Evolutionary conservation across 2,329 filamentous ascomycete genomes (phyloP).

Genomic region (Fusarium sp.): DNA sequence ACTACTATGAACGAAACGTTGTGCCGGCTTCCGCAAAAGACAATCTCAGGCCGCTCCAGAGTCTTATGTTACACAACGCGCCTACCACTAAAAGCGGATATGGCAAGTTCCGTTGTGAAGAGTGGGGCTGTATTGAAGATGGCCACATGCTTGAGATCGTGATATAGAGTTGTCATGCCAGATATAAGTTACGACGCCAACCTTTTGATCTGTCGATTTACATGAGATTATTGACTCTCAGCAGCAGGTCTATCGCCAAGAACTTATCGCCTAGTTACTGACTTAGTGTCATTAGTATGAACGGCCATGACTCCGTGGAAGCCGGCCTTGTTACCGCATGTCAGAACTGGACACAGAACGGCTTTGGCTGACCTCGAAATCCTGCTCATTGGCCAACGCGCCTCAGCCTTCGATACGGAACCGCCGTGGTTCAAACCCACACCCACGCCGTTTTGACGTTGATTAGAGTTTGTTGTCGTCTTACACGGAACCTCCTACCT

Average conservation of each 20-base stretch:
- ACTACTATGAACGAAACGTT: constrained; percentile 3
- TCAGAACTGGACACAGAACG: constrained; percentile 34
- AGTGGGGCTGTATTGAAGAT: not conserved
- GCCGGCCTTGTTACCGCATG: constrained; percentile 23
- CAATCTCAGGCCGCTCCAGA: constrained; percentile 6
- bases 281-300: constrained; percentile 21
- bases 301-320: constrained; percentile 15
- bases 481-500: not conserved
- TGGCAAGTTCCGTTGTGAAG: not conserved
- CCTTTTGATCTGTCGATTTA: not conserved
- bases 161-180: constrained; percentile 9
- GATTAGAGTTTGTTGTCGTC: not conserved
- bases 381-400: constrained; percentile 14
- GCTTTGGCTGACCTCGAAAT: constrained; percentile 25
- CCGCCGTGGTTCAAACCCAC: not conserved
- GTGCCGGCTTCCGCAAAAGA: constrained; percentile 3
- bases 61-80: constrained; percentile 9
- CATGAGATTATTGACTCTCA: constrained; percentile 7
- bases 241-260: not conserved
- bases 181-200: constrained; percentile 1
- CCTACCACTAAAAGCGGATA: not conserved
- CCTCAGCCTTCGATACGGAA: not conserved
- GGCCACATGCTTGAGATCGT: constrained; percentile 2
- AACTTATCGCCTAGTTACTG: constrained; percentile 13
- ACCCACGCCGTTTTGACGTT: not conserved